These are phyloP conservation scores for Skeletonema marinoi DNA, from an alignment of 108 stramenopile genomes.

Conservation along the genomic window DNA sequence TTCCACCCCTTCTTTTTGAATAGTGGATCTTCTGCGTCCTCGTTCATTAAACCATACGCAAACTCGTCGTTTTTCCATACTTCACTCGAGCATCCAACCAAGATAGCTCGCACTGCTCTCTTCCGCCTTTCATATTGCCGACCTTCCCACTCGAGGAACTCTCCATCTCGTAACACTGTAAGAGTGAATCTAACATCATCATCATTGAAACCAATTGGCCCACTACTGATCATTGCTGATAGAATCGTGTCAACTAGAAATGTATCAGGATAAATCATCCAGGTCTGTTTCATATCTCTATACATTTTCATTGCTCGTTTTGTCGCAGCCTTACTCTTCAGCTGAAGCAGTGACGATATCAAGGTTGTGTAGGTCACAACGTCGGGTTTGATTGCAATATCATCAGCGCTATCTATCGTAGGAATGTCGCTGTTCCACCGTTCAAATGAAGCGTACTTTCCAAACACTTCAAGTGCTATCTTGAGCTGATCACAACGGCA, in stretches of 20 bases:
- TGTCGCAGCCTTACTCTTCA: conserved; percentile 47
- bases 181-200: conserved; percentile 62
- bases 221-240: conserved; percentile 54
- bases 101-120: conserved; percentile 51
- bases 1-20: conserved; percentile 84
- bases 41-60: conserved; percentile 27
- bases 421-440: conserved; percentile 13
- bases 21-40: conserved; percentile 52
- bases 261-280: conserved; percentile 67
- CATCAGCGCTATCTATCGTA: not conserved
- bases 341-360: conserved; percentile 60
- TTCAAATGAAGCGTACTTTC: conserved; percentile 45
- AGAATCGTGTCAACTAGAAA: conserved; percentile 75
- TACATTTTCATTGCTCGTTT: conserved; percentile 57
- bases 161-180: conserved; percentile 67
- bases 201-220: conserved; percentile 44
- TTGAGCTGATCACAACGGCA: conserved; percentile 55
- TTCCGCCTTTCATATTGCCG: conserved; percentile 65
- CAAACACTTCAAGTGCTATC: conserved; percentile 62
- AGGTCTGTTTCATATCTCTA: conserved; percentile 64
- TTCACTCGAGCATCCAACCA: conserved; percentile 60
- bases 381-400: conserved; percentile 50
- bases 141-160: conserved; percentile 61
- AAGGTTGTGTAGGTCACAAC: conserved; percentile 79
- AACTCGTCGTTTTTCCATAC: conserved; percentile 57